These are phyloP conservation scores for Cutaneotrichosporon sp. DNA, from an alignment of 1,284 basidiomycete genomes.

Conservation along the genomic window DNA sequence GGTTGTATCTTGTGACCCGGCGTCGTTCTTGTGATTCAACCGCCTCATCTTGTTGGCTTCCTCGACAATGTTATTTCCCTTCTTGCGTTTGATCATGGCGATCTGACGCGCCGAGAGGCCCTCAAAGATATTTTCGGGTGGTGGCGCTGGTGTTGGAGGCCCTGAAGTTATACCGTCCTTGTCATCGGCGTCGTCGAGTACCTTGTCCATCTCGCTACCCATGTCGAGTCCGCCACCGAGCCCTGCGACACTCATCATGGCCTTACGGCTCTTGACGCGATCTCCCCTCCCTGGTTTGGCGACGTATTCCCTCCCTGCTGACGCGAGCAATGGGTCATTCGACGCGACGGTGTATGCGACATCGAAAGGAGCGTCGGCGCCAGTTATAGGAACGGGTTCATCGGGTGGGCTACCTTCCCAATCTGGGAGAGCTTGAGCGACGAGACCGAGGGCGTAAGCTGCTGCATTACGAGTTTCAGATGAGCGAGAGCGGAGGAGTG, in stretches of 20 bases:
- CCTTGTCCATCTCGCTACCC: conserved; percentile 47
- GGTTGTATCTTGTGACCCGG: conserved; percentile 11
- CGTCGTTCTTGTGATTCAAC: conserved; percentile 35
- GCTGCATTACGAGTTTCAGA: conserved; percentile 53
- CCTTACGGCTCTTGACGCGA: conserved; percentile 45
- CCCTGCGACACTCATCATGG: conserved; percentile 49
- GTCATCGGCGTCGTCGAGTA: conserved; percentile 41
- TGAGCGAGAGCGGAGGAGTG: conserved; percentile 45
- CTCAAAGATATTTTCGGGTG: conserved; percentile 45
- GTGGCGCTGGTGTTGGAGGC: conserved; percentile 15
- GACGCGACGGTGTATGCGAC: conserved; percentile 26
- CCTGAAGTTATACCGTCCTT: conserved; percentile 24
- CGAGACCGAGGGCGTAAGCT: conserved; percentile 45
- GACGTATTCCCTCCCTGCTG: conserved; percentile 48
- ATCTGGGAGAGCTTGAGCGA: conserved; percentile 33
- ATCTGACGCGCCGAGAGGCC: conserved; percentile 52
- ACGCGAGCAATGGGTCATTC: conserved; percentile 40
- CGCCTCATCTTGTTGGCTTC: conserved; percentile 51
- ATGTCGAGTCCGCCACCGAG: conserved; percentile 43
- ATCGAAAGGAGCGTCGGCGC: conserved; percentile 29
- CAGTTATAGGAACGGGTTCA: conserved; percentile 22
- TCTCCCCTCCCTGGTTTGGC: conserved; percentile 43
- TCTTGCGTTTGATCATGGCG: conserved; percentile 53
- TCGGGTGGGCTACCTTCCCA: conserved; percentile 16
- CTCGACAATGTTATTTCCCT: conserved; percentile 48